These are phyloP conservation scores for Rhododendron molle DNA, from an alignment of 148 eudicot species.

Conservation along the genomic window DNA sequence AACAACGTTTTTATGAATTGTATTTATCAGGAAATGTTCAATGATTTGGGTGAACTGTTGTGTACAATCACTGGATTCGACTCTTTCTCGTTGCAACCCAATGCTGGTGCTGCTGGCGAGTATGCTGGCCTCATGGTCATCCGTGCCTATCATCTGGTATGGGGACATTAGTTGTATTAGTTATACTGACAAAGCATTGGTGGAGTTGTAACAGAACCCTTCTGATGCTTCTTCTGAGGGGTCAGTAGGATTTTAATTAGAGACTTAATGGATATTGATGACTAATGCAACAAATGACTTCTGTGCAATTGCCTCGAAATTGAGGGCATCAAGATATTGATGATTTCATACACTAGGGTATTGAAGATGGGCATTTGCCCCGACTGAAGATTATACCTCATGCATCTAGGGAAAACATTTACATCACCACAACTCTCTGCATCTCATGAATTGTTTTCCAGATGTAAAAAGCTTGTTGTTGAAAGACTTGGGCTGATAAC, in stretches of 20 bases:
- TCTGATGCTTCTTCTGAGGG: not conserved
- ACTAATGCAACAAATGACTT: not conserved
- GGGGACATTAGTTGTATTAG: constrained; percentile 7
- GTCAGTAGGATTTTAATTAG: not conserved
- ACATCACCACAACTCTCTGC: not conserved
- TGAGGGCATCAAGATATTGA: not conserved
- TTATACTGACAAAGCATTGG: not conserved
- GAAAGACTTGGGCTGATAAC: not conserved
- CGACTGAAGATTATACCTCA: not conserved
- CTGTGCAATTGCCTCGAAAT: not conserved
- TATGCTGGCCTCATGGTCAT: constrained; percentile 98
- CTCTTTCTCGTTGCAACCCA: constrained; percentile 95
- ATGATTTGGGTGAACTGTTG: constrained; percentile 67
- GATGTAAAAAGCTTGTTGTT: not conserved
- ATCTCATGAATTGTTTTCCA: not conserved
- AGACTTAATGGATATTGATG: not conserved
- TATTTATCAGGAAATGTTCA: constrained; percentile 79
- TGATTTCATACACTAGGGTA: not conserved
- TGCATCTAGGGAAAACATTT: not conserved
- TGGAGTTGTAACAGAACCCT: not conserved
- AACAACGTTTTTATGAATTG: not conserved
- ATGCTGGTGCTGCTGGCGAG: constrained; percentile 99
- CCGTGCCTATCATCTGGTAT: constrained; percentile 93
- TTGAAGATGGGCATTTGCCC: not conserved
- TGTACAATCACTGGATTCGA: constrained; percentile 93